A percentile compares a stretch with the other conserved stretches of the same genome.
phyloP scores from a whole-genome alignment of 768 basidiomycete species.

The Tylopilus felleus region DNA sequence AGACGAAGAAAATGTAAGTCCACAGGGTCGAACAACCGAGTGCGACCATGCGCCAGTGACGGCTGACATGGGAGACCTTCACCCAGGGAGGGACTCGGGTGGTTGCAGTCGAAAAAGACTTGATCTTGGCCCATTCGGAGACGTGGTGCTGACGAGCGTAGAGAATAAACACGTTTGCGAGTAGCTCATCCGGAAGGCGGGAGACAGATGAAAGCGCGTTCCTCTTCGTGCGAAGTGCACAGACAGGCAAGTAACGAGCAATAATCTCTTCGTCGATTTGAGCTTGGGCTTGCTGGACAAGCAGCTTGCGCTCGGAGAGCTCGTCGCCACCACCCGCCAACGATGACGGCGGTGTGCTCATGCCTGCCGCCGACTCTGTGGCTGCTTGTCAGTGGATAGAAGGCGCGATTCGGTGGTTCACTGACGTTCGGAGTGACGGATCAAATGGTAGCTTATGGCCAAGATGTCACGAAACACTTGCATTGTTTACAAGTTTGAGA shows the following conservation, averaged over 20 bases:
- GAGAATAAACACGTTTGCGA: not conserved
- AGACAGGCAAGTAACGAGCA: not conserved
- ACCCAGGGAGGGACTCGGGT: not conserved
- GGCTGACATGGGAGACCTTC: not conserved
- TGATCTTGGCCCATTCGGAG: not conserved
- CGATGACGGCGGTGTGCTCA: not conserved
- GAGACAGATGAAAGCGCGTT: not conserved
- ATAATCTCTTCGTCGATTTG: not conserved
- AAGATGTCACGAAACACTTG: not conserved
- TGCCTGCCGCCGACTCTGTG: not conserved
- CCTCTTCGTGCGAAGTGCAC: not conserved
- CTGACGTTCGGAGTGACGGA: not conserved
- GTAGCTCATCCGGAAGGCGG: slow-evolving; percentile 3
- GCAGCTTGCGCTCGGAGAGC: not conserved
- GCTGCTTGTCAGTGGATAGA: not conserved
- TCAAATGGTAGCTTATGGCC: not conserved
- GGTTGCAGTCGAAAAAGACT: not conserved
- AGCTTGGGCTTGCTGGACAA: not conserved
- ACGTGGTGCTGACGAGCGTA: not conserved
- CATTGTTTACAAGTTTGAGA: too few species aligned
- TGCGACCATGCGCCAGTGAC: not conserved
- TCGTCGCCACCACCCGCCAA: not conserved
- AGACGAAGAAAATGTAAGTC: slow-evolving; percentile 1
- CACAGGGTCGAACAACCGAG: not conserved
- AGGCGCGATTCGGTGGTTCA: not conserved